Percentiles rank a stretch among this genome's conserved stretches.
Conservation (phyloP, 2,329 filamentous ascomycete genomes). For the Aspergillus tubingensis region DNA sequence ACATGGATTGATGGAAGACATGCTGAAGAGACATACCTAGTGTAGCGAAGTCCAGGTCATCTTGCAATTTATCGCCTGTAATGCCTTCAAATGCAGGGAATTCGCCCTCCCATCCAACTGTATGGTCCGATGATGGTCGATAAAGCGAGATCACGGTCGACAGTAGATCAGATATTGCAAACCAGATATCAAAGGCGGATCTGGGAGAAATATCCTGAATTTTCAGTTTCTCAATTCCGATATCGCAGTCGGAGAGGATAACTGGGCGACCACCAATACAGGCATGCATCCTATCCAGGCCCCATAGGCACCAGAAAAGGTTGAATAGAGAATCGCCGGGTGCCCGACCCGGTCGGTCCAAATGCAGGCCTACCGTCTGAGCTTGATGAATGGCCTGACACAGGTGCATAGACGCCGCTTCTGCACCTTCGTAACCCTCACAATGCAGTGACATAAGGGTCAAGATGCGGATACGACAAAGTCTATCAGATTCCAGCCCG, state of each 20-base stretch:
- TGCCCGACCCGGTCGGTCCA: constrained; percentile 37
- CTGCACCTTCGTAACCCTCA: constrained; percentile 43
- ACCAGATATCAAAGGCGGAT: constrained; percentile 40
- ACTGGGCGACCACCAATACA: constrained; percentile 44
- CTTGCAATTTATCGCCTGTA: constrained; percentile 28
- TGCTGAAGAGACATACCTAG: constrained; percentile 24
- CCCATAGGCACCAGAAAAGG: constrained; percentile 46
- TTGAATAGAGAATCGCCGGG: constrained; percentile 31
- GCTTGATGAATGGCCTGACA: constrained; percentile 45
- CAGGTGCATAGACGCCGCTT: constrained; percentile 43
- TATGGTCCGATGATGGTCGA: constrained; percentile 36
- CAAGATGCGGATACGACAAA: constrained; percentile 41
- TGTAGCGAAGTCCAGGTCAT: constrained; percentile 32
- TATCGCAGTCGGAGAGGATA: constrained; percentile 43
- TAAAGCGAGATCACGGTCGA: constrained; percentile 44
- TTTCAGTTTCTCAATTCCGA: constrained; percentile 37
- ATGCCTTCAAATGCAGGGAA: constrained; percentile 43
- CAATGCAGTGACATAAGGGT: constrained; percentile 45
- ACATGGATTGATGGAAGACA: not conserved
- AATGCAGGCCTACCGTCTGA: constrained; percentile 43
- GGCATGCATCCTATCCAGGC: constrained; percentile 45
- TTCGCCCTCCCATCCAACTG: constrained; percentile 41
- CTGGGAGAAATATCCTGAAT: constrained; percentile 14
- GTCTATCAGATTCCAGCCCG: constrained; percentile 38
- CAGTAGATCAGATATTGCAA: constrained; percentile 41